A percentile compares a stretch with the other conserved stretches of the same genome.
phyloP scores from a whole-genome alignment of 116 monocot genomes.

The Iris pallida region DNA sequence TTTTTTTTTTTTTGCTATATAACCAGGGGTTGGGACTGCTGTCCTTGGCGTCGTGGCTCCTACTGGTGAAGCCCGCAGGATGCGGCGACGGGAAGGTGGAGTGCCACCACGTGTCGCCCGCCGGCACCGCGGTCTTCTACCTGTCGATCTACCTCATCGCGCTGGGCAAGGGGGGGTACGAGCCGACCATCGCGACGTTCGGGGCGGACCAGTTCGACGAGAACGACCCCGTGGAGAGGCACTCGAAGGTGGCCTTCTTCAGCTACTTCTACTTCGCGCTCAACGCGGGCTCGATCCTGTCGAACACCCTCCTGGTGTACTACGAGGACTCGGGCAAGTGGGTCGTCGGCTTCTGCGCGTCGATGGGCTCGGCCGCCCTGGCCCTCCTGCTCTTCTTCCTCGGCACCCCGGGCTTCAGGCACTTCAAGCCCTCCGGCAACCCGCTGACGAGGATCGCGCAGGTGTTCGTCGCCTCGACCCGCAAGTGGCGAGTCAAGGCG shows the following conservation, averaged over 20 bases:
- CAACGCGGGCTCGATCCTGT: slow-evolving; percentile 71
- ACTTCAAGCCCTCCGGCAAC: slow-evolving; percentile 62
- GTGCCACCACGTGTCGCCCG: slow-evolving; percentile 26
- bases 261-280: slow-evolving; percentile 88
- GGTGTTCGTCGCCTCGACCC: slow-evolving; percentile 50
- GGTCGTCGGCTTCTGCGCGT: slow-evolving; percentile 65
- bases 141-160: slow-evolving; percentile 70
- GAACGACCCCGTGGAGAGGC: slow-evolving; percentile 40
- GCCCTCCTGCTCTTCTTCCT: slow-evolving; percentile 53
- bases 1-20: background rate
- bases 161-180: slow-evolving; percentile 69
- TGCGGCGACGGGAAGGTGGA: slow-evolving; percentile 35
- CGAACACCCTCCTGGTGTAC: slow-evolving; percentile 74
- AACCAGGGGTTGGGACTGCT: slow-evolving; percentile 54
- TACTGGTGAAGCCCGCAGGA: slow-evolving; percentile 57
- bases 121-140: slow-evolving; percentile 42
- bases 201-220: slow-evolving; percentile 85
- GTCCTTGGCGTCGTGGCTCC: slow-evolving; percentile 44
- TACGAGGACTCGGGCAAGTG: slow-evolving; percentile 59
- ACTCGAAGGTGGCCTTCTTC: slow-evolving; percentile 71
- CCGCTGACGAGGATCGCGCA: slow-evolving; percentile 59
- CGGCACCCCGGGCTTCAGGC: slow-evolving; percentile 48
- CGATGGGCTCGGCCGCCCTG: slow-evolving; percentile 35
- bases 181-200: slow-evolving; percentile 61
- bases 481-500: slow-evolving; percentile 41